A percentile compares a stretch with the other conserved stretches of the same genome.
These are phyloP conservation scores for Gamsiella multidivaricata DNA, from an alignment of 192 early-diverging fungal genomes.

Conservation along the genomic window DNA sequence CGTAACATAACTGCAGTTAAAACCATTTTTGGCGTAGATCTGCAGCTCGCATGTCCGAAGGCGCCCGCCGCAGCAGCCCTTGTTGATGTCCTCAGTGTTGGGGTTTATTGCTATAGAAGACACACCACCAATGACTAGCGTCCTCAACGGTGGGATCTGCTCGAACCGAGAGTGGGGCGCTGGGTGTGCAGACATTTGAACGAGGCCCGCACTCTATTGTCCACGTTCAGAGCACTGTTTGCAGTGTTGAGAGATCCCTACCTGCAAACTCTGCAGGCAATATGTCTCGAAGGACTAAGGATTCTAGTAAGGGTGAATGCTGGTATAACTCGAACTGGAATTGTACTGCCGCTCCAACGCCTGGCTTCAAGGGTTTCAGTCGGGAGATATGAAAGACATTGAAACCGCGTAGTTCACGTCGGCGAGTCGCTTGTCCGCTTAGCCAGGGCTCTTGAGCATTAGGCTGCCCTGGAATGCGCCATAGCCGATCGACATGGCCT, in stretches of 20 bases:
- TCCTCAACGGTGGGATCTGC: slow-evolving; percentile 5
- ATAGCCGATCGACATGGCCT: slow-evolving; percentile 13
- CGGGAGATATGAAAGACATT: background rate
- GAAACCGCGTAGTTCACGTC: background rate
- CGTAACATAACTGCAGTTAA: slow-evolving; percentile 3
- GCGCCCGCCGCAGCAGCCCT: background rate
- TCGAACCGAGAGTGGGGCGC: slow-evolving; percentile 16
- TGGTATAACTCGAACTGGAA: slow-evolving; percentile 7
- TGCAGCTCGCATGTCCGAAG: slow-evolving; percentile 7
- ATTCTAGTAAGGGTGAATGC: slow-evolving; percentile 13
- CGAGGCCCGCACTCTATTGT: slow-evolving; percentile 1
- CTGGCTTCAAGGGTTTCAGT: background rate
- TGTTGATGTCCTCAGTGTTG: background rate
- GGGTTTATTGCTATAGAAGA: background rate
- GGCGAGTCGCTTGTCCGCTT: background rate
- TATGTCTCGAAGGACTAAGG: background rate
- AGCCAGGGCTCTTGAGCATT: slow-evolving; percentile 4
- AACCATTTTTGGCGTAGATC: background rate
- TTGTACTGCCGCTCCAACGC: background rate
- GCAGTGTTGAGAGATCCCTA: background rate
- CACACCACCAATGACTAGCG: slow-evolving; percentile 5
- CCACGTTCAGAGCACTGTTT: slow-evolving; percentile 11
- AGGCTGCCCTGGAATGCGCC: slow-evolving; percentile 22
- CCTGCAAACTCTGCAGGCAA: background rate
- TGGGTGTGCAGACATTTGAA: slow-evolving; percentile 11